Base-by-base conservation (phyloP, 2,329 filamentous ascomycete genomes). In the Thielaviopsis populi region DNA sequence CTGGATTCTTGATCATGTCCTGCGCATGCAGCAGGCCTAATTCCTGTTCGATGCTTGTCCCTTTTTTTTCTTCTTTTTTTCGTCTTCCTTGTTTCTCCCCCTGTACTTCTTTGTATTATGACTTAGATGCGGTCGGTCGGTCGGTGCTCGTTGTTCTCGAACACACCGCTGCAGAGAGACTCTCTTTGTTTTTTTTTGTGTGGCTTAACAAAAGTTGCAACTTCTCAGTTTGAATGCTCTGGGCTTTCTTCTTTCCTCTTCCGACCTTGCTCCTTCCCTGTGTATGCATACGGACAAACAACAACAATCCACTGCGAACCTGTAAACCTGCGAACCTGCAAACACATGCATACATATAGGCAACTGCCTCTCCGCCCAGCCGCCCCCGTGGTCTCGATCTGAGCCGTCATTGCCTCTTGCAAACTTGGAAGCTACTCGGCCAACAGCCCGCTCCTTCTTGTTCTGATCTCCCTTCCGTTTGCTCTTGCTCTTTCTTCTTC, bases 11-110 rank as follows among this genome's bases (percentile, higher is more conserved):
- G 24, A 54, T 54, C 33, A 54, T 17, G 50, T 54, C 50, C 30
- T 54, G 50, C 24, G 50, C 50, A 54, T 54, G 50, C 50, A 56
- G 50, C 30, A 56, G 50, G 30, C 42, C 42, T 46, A 46, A 46
- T 19, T 46, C 42, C 42, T 46, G 50, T 30, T 24, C 7, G 11
- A 17, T 56, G 24, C 13, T 33, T 30, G 24, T 33, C 30, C 15
- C 8, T 33, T n/a, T 33, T 54, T 56, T 54, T 30, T 30, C 13
- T n/a, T 30, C 17, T 56, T 30, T 46, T 46, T 46, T n/a, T 46
- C n/a, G 42, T n/a, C 27, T 56, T 56, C 3, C 17, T 56, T 33
- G 33, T 37, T n/a, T n/a, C n/a, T n/a, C n/a, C n/a, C n/a, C n/a
- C n/a, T 13, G 30, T 33, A 15, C 10, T n/a, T 27, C 24, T 54